Percentiles rank a stretch among this genome's conserved stretches.
Evolutionary conservation across 2,329 filamentous ascomycete genomes (phyloP).

Genomic region (Sporothrix inflata): DNA sequence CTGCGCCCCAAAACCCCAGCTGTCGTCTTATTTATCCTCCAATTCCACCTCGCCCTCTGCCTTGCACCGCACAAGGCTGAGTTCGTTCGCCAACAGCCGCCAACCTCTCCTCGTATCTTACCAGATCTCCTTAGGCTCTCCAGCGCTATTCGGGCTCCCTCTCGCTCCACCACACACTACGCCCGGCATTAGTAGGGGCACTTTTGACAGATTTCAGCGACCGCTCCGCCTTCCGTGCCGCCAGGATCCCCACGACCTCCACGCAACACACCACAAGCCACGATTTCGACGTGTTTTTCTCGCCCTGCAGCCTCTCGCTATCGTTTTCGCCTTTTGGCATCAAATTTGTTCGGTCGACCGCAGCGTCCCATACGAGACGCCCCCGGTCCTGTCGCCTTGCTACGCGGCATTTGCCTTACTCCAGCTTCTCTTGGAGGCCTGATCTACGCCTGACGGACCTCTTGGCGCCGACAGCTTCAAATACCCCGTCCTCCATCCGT

Average conservation of each 20-base stretch:
- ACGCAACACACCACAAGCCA: conserved; percentile 14
- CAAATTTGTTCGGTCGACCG: background rate
- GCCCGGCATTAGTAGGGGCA: conserved; percentile 17
- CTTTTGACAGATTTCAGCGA: background rate
- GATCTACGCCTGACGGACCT: background rate
- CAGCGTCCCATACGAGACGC: background rate
- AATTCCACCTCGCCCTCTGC: conserved; percentile 13
- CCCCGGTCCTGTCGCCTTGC: background rate
- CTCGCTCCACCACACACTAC: conserved; percentile 18
- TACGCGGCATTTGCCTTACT: background rate
- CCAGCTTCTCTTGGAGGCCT: conserved; percentile 1
- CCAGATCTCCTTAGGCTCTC: background rate
- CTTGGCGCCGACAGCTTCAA: conserved; percentile 11
- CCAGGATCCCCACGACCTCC: background rate
- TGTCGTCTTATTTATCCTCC: background rate
- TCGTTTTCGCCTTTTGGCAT: background rate
- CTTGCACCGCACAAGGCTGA: conserved; percentile 20
- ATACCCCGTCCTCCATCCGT: conserved; percentile 6
- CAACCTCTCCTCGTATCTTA: background rate
- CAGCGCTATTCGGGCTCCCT: background rate
- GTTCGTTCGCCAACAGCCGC: background rate
- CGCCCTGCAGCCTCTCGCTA: background rate
- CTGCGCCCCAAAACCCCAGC: background rate
- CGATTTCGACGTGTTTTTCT: background rate
- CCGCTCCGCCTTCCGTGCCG: conserved; percentile 13